Evolutionary conservation across 495 filamentous ascomycete species (phyloP).

Genomic region (Penicillium mononematosum): DNA sequence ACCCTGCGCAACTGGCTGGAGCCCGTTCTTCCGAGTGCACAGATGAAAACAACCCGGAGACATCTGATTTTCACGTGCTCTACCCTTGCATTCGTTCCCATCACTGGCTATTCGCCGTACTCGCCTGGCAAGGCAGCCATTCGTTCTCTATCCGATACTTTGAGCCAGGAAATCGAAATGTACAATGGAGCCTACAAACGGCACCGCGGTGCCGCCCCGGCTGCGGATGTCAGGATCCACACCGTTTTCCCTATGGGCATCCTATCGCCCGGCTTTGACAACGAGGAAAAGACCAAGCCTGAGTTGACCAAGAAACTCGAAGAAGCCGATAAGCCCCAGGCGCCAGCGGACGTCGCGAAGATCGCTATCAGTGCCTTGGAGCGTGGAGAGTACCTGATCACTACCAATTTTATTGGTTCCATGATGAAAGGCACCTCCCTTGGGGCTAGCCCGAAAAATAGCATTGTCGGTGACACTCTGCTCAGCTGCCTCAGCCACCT

Average conservation of each 20-base stretch:
- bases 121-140: constrained; percentile 83
- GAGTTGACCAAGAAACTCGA: constrained; percentile 78
- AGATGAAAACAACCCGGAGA: constrained; percentile 46
- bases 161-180: constrained; percentile 79
- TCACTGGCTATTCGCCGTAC: constrained; percentile 86
- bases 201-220: constrained; percentile 37
- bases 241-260: constrained; percentile 86
- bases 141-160: constrained; percentile 74
- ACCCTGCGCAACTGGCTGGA: constrained; percentile 50
- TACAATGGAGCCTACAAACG: constrained; percentile 66
- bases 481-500: constrained; percentile 46
- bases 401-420: constrained; percentile 63
- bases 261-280: constrained; percentile 66
- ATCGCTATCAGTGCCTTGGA: constrained; percentile 73
- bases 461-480: constrained; percentile 40
- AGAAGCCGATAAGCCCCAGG: constrained; percentile 75
- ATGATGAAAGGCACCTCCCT: constrained; percentile 61
- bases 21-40: constrained; percentile 33
- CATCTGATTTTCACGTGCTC: constrained; percentile 90
- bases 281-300: constrained; percentile 80
- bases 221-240: constrained; percentile 71
- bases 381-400: constrained; percentile 72
- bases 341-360: constrained; percentile 70
- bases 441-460: constrained; percentile 45
- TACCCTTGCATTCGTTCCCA: constrained; percentile 67